These are phyloP conservation scores for Batrachochytrium dendrobatidis DNA, from an alignment of 371 early-diverging fungal genomes.

Conservation along the genomic window DNA sequence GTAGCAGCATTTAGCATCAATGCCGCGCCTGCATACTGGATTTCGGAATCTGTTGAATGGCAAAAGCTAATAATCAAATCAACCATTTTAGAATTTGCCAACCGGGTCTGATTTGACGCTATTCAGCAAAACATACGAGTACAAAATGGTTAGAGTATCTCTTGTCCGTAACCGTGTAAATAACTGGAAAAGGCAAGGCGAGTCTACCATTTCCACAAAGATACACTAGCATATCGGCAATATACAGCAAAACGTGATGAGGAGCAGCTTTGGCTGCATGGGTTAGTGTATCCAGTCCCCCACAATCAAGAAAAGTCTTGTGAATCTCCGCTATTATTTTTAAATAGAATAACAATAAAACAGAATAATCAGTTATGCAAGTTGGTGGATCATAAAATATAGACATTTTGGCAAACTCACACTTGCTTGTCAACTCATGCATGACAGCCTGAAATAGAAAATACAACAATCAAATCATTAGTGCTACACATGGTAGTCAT, in stretches of 20 bases:
- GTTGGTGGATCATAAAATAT: background rate
- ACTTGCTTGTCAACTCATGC: constrained; percentile 18
- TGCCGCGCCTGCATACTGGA: constrained; percentile 38
- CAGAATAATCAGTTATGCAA: background rate
- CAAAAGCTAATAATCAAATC: constrained; percentile 21
- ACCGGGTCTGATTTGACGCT: constrained; percentile 12
- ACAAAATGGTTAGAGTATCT: too few species aligned
- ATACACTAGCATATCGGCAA: constrained; percentile 39
- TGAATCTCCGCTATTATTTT: constrained; percentile 25
- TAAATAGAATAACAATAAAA: background rate
- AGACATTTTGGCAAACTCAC: background rate
- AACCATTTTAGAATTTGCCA: constrained; percentile 22
- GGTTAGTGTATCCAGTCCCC: constrained; percentile 27
- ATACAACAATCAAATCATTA: constrained; percentile 4
- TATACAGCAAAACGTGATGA: constrained; percentile 32
- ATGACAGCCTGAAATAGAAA: constrained; percentile 18
- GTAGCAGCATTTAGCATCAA: constrained; percentile 35
- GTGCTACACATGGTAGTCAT: background rate
- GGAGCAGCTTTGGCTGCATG: constrained; percentile 8
- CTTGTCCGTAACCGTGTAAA: background rate
- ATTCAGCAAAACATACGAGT: background rate
- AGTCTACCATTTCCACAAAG: constrained; percentile 26
- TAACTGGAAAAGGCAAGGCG: background rate
- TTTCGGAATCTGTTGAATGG: constrained; percentile 27
- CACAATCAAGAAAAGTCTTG: constrained; percentile 21